Evolutionary conservation across 2,329 filamentous ascomycete genomes (phyloP), one percentile per base, ranked within the genome.

Genomic region (Alternaria consortialis): DNA sequence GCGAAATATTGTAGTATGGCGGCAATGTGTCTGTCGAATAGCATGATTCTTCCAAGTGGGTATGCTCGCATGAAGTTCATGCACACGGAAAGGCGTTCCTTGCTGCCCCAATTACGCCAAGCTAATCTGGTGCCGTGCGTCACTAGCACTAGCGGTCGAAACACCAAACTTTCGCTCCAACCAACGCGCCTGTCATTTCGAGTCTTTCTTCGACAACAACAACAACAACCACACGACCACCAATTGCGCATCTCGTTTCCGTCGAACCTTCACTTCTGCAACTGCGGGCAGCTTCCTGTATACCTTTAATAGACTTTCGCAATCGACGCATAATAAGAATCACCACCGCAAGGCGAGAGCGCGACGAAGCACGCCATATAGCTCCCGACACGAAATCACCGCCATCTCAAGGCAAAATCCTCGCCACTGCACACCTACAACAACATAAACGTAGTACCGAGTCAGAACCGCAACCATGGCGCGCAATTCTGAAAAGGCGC

Each of bases 401-500:
- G 27, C 32, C 20, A 29, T 29, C 13, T 6, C 12, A 13, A 31
- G 23, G 39, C 20, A 29, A 32, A 23, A 23, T 36, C 25, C 17
- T 48, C 29, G 32, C 42, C 11, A 29, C 23, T 17, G 36, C 36
- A 7, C 46, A 20, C 40, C 42, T 20, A 31, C 47, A 53, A 53
- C 36, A 53, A 36, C 32, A 7, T 8, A 8, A 55, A 54, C 13
- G 29, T 23, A 39, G 20, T 29, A 50, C 34, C 17, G 37, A 27
- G 25, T 39, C 59, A 67, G 61, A 50, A 59, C 66, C 67, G 58
- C 68, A 73, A 73, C 48, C 68, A 75, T 77, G 94, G 94, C 94
- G 76, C 94, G 94, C 77, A 97, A 98, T 81, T 94, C 92, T 46
- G 94, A 98, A 86, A 99, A 98, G 81, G 94, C 95, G 75, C 95